Conservation (phyloP, 202 grass and related monocot species). For the Eragrostis tef region DNA sequence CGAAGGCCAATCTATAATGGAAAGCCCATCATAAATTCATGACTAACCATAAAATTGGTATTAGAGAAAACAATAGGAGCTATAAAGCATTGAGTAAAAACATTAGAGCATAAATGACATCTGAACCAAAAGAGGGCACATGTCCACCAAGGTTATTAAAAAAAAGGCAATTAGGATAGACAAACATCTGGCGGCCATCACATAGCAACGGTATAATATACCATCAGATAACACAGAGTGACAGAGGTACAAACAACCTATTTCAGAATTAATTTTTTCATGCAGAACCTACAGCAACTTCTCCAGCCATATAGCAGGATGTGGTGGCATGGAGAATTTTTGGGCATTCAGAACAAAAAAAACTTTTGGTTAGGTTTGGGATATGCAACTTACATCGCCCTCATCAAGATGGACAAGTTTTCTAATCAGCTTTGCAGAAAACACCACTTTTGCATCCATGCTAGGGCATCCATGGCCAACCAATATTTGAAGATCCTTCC, state of each 20-base stretch:
- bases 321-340: conserved; percentile 13
- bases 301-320: background rate
- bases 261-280: background rate
- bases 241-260: background rate
- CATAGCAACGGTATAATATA: background rate
- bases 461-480: conserved; percentile 88
- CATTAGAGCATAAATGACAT: background rate
- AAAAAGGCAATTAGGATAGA: background rate
- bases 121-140: background rate
- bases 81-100: background rate
- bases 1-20: background rate
- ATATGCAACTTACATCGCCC: conserved; percentile 76
- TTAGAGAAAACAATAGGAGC: background rate
- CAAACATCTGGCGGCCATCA: conserved; percentile 1
- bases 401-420: conserved; percentile 94
- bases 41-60: conserved; percentile 12
- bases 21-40: conserved; percentile 15
- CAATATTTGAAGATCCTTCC: conserved; percentile 89
- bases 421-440: conserved; percentile 89
- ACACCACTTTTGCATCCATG: conserved; percentile 77
- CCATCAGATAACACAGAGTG: background rate
- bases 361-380: conserved; percentile 44
- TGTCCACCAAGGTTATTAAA: background rate
- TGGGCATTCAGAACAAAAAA: background rate
- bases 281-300: background rate